Evolutionary conservation across 148 eudicot genomes (phyloP), one percentile per base, ranked within the genome.

Genomic region (Spergularia bocconei): DNA sequence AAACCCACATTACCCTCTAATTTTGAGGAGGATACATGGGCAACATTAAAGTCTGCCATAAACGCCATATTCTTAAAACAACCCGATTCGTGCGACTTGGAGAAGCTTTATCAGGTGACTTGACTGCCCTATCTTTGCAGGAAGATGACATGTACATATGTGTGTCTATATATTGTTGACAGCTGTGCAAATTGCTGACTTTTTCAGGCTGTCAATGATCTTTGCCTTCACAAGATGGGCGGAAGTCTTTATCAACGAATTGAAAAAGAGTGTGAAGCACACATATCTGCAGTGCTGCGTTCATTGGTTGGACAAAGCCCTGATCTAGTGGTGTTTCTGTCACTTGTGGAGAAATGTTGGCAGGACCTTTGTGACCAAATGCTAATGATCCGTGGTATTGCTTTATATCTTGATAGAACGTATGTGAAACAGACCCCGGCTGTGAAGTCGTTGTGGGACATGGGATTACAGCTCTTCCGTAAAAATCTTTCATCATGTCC

Each of bases 341-440:
- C 97, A 51, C 87, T 92, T 60, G 91, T 92, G 52, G 91, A 92
- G 86, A 95, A 89, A 80, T 85, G 97, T 82, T 95, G 98, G 98
- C 97, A 95, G 71, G 98, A 92, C 78, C 95, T 95, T 75, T 92
- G 98, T 77, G 92, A 92, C 63, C 98, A 95, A 81, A 92, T 95
- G 96, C 83, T 92, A 78, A 89, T 95, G 97, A 95, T 95, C 63
- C 98, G 98, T 77, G 86, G 92, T 66, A 95, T 95, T 84, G 98
- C 98, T 39, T 86, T 95, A 76, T 89, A 83, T 82, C 97, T 95
- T 59, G 98, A 95, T 81, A 91, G 98, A 82, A 95, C 96, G 8
- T 95, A 92, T 79, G 98, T 90, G 84, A 95, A 90, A 75, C 98
- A 92, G 83, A 87, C 86, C 54, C 84, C 96, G 20, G 85, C 87